A percentile compares a stretch with the other conserved stretches of the same genome.
Evolutionary conservation across 257 asterid species (phyloP).

Genomic region (Ilex asprella): DNA sequence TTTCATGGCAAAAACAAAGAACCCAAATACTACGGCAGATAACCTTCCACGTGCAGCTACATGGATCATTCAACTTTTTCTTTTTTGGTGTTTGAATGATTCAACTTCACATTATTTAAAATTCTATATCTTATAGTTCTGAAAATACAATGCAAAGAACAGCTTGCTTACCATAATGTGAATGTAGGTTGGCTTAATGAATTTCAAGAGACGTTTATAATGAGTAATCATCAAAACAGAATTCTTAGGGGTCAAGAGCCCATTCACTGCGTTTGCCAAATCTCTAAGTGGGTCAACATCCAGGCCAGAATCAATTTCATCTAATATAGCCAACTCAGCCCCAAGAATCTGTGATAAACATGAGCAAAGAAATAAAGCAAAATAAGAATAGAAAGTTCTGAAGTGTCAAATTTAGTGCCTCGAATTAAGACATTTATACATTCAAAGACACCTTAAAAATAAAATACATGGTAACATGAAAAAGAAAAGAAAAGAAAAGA

Average conservation of each 20-base stretch:
- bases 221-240: constrained; percentile 94
- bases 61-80: too few relatives aligned
- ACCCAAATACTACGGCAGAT: not conserved
- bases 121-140: too few relatives aligned
- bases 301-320: constrained; percentile 97
- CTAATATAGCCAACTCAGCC: constrained; percentile 84
- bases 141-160: not conserved
- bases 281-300: constrained; percentile 96
- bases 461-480: not conserved
- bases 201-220: constrained; percentile 78
- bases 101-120: too few relatives aligned
- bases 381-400: not conserved
- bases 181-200: constrained; percentile 70
- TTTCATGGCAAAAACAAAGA: not conserved
- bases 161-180: constrained; percentile 80
- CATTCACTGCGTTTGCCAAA: constrained; percentile 80
- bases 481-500: not conserved
- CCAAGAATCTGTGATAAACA: constrained; percentile 74
- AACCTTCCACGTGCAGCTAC: too few relatives aligned
- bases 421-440: not conserved
- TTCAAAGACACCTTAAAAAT: not conserved
- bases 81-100: too few relatives aligned
- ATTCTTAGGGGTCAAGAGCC: constrained; percentile 58
- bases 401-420: not conserved
- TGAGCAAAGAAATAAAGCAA: not conserved